Base-by-base conservation (phyloP, 2,329 filamentous ascomycete species). In the Trichoderma semiorbis region DNA sequence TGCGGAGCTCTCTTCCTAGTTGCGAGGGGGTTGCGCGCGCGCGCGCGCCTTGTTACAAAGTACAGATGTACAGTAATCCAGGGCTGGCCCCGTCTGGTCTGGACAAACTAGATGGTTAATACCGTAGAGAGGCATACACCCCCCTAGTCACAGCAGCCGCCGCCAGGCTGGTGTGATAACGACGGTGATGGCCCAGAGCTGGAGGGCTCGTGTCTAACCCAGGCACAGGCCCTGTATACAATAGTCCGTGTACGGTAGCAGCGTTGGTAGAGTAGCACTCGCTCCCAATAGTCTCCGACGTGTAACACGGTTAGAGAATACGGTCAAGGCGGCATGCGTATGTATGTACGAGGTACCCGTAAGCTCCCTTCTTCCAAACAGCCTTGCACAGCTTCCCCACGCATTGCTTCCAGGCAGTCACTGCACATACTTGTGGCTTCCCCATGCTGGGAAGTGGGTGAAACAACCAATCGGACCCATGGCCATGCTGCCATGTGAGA, bases 381-480 rank as follows among this genome's bases (percentile, higher is more conserved):
- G 67, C 67, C 67, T 69, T n/a, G 67, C 39, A 62, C 57, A 53
- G 39, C 67, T 69, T 69, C 67, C 58, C 67, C 67, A 69, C 39
- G 67, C 57, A 36, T 28, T 34, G 34, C 18, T 39, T 32, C 47
- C 18, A 50, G 55, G 57, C 39, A 28, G 60, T 65, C 43, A 53
- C 55, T 67, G 34, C 16, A 57, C 30, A 32, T 32, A 14, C 28
- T 34, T 60, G 57, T 34, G 30, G 57, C 66, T 69, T 61, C 57
- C 57, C 57, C 67, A 69, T 61, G 57, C 39, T 39, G 28, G 34
- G 53, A 34, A n/a, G 55, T 30, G 36, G 30, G 57, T n/a, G 39
- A 57, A 36, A 28, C 28, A 62, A 11, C 57, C 67, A 69, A 69
- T 69, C 67, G 60, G 55, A 62, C 67, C 67, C 57, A 36, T 62